Base-by-base conservation (phyloP, 345 rosid genomes). In the Acer negundo region DNA sequence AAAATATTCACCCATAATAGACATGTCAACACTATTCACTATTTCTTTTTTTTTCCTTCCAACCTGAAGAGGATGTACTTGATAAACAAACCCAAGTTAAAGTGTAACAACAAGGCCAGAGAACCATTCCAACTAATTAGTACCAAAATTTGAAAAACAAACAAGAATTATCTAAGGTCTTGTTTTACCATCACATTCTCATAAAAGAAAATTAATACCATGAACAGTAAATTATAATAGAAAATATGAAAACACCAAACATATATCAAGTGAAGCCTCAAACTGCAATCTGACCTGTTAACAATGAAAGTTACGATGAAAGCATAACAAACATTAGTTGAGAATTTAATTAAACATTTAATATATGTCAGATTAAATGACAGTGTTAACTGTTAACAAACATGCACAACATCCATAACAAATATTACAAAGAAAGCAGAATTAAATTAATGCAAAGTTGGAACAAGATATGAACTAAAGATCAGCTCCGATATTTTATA, bases 1-100 rank as follows among this genome's bases (percentile, higher is more conserved):
- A 20, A 78, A 23, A n/a, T 67, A 69, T 22, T 16, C 79, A 70
- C 71, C 70, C 72, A 72, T 63, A 24, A 67, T 61, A 67, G 49
- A 59, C 62, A 67, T 38, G 62, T 17, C 47, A 62, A 77, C 44
- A 4, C 42, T 61, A 19, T 17, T 19, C 62, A 56, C 22, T 26
- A 44, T 38, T 24, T 35, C 28, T 28, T 66, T 49, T 69, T 8
- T 40, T 28, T 66, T 61, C 63, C 15, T 53, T 56, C 38, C 24
- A 13, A 77, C 4, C 40, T 23, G 15, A 40, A 62, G 58, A 15
- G 15, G 44, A 69, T 20, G 7, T 17, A 10, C 42, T 69, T 16
- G 12, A 55, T 11, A 72, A 31, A 24, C 2, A 2, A 24, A 7
- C 8, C 1, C 19, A 47, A 62, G 11, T 19, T 49, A 28, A 51